Conservation (phyloP, 257 asterid species). For the Solanum clarkiae region DNA sequence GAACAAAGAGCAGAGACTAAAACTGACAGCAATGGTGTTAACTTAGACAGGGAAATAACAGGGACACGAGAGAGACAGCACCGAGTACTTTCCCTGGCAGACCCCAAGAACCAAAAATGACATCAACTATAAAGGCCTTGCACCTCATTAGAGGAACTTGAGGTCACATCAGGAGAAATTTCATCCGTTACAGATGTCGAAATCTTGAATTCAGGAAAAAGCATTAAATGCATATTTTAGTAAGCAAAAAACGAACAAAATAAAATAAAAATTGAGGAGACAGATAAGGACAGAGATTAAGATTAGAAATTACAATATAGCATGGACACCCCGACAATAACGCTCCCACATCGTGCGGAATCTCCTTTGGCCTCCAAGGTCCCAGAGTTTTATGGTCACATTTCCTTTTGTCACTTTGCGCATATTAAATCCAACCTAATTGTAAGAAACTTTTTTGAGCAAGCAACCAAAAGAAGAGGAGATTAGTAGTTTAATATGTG, state of each 20-base stretch:
- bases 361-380: constrained; percentile 91
- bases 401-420: constrained; percentile 98
- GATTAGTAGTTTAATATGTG: not conserved
- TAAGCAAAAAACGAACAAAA: not conserved
- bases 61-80: not conserved
- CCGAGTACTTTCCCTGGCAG: not conserved
- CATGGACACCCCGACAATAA: constrained; percentile 92
- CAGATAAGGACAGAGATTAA: not conserved
- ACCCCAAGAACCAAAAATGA: not conserved
- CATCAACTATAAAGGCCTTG: not conserved
- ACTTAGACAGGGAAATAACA: not conserved
- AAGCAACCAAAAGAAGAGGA: not conserved
- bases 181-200: not conserved
- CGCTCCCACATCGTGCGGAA: constrained; percentile 99
- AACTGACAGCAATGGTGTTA: not conserved
- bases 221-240: not conserved
- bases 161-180: not conserved
- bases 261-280: not conserved
- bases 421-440: constrained; percentile 92
- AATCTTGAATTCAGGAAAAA: not conserved
- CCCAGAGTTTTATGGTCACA: constrained; percentile 93
- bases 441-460: not conserved
- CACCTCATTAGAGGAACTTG: not conserved
- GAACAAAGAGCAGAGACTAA: not conserved
- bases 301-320: constrained; percentile 50